Base-by-base conservation (phyloP, 1,284 basidiomycete species). In the Apiotrichum gracile region DNA sequence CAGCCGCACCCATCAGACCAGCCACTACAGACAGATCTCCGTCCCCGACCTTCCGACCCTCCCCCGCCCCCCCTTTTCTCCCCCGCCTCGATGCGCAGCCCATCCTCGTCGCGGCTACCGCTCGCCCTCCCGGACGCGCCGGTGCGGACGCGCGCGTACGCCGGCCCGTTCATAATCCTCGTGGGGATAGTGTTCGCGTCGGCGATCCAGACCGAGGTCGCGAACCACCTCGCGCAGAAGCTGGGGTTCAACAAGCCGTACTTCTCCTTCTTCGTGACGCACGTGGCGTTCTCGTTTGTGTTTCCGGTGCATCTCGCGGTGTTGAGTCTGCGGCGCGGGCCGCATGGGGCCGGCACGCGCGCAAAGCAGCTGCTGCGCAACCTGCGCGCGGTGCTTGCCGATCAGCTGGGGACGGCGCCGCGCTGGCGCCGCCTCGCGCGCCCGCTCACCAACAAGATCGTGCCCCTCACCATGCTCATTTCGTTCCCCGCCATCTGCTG, bases 201-300 rank as follows among this genome's bases (percentile, higher is more conserved):
- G 14, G 66, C 71, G 13, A 61, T 61, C 4, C 73, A 76, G 57
- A 76, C 74, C 1, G 74, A 74, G 52, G 55, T 69, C 24, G 72
- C 74, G 3, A 67, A 71, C 38, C 58, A 67, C 48, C 47, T 68
- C 34, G 55, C 63, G 12, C 41, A 47, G 25, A 27, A 60, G 35
- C 49, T 64, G 25, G 62, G 57, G 25, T 76, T 66, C 47, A 64
- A 70, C 57, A 66, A 75, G 58, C 67, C 73, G 5, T 76, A 74
- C 55, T 73, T 76, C 33, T 68, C 69, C 25, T 75, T 75, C 58
- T 76, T 64, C 56, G 60, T 74, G n/a, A 75, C 74, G 1, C 74
- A 76, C 54, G 64, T 66, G n/a, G 68, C 69, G 5, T 75, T 76
- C 55, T 33, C 63, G 27, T 50, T 71, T 37, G 62, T 71, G 49